A percentile compares a stretch with the other conserved stretches of the same genome.
Conservation (phyloP, 176 grass and related monocot species). For the Tuctoria greenei region DNA sequence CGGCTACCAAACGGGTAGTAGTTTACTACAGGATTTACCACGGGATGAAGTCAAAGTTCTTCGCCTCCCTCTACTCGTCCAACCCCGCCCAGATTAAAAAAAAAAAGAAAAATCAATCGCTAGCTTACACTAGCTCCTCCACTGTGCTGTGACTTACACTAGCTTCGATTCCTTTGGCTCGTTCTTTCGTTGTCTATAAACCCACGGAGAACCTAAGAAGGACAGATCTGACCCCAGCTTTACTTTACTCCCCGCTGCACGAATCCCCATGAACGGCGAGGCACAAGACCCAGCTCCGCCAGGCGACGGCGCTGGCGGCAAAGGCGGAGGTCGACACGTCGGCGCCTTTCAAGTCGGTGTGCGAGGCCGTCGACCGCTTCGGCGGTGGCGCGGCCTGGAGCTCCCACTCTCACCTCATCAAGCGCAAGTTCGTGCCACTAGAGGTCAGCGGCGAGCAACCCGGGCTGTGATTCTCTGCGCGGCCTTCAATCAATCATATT, state of each 20-base stretch:
- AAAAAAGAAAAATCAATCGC: neutral
- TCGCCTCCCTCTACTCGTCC: neutral
- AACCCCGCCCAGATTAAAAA: neutral
- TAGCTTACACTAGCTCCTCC: neutral
- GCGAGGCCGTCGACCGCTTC: slow-evolving; percentile 85
- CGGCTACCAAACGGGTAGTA: neutral
- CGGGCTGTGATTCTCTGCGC: too few relatives aligned
- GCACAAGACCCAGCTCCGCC: neutral
- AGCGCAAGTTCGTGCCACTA: slow-evolving; percentile 32
- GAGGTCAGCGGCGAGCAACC: slow-evolving; percentile 15
- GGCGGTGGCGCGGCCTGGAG: slow-evolving; percentile 75
- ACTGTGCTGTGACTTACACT: neutral
- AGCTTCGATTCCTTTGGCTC: slow-evolving; percentile 24
- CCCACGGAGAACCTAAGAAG: slow-evolving; percentile 31
- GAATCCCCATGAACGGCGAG: slow-evolving; percentile 27
- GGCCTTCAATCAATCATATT: too few relatives aligned
- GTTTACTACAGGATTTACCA: neutral
- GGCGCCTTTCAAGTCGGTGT: slow-evolving; percentile 75
- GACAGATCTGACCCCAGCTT: neutral
- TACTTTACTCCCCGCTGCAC: slow-evolving; percentile 9
- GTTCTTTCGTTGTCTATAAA: neutral
- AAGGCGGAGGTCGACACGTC: slow-evolving; percentile 89
- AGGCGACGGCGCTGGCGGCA: neutral
- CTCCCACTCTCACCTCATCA: slow-evolving; percentile 59
- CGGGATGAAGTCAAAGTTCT: neutral